Conservation (phyloP, 2,329 filamentous ascomycete species). For the Colletotrichum musae region DNA sequence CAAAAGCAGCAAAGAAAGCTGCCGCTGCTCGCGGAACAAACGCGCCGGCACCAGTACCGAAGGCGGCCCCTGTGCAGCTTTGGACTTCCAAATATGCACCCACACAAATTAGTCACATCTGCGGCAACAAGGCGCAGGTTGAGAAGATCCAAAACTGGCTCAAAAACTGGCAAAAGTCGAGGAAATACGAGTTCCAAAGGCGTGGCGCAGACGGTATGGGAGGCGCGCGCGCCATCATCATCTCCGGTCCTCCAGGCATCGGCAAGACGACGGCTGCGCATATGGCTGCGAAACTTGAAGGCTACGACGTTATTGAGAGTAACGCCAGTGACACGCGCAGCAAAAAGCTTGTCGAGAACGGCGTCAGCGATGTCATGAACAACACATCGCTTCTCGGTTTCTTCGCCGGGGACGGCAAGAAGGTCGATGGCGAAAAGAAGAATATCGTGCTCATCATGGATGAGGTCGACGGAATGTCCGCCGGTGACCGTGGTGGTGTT, state of each 20-base stretch:
- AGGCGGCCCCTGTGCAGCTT: conserved; percentile 69
- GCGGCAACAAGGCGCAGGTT: conserved; percentile 91
- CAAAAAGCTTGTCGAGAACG: conserved; percentile 93
- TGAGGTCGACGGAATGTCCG: conserved; percentile 99
- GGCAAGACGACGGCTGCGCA: conserved; percentile 98
- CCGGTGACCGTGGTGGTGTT: conserved; percentile 94
- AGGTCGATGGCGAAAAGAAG: conserved; percentile 85
- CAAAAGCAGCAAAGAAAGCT: conserved; percentile 67
- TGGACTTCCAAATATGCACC: conserved; percentile 98
- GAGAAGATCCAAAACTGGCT: conserved; percentile 94
- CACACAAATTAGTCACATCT: conserved; percentile 87
- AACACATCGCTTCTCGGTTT: conserved; percentile 94
- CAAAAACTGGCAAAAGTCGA: conserved; percentile 82
- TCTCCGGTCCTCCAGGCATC: conserved; percentile 95
- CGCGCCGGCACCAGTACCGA: conserved; percentile 53
- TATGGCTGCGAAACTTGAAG: conserved; percentile 91
- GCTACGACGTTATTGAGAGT: conserved; percentile 93
- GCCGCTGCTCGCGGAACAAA: conserved; percentile 59
- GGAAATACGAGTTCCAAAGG: conserved; percentile 85
- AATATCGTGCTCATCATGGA: conserved; percentile 99
- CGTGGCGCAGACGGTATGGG: conserved; percentile 89
- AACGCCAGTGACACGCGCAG: conserved; percentile 97
- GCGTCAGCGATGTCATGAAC: conserved; percentile 90
- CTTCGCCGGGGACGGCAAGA: conserved; percentile 87
- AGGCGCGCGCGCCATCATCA: conserved; percentile 88